Base-by-base conservation (phyloP, 495 filamentous ascomycete species). In the Tuber microsphaerosporum region DNA sequence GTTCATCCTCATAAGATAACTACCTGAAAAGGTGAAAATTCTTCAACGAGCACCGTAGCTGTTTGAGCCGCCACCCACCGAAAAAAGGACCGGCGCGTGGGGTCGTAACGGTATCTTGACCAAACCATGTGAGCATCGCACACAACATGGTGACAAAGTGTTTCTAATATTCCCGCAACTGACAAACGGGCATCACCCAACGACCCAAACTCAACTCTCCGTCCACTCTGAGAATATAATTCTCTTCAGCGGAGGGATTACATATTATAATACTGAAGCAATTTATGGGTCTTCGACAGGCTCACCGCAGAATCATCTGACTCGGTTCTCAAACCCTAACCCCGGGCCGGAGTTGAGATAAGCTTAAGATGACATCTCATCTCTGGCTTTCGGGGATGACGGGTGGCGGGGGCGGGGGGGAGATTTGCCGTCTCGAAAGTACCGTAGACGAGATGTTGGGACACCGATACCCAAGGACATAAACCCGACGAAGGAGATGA, bases 391-490 rank as follows among this genome's bases (percentile, higher is more conserved):
- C 56, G 56, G 56, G 56, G 56, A 19, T 65, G 26, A 65, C 14
- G 56, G 56, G 56, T 65, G 56, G 56, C 56, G 56, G 56, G 26
- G 26, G 56, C 56, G 56, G 56, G 56, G 56, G 56, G 56, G 31
- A 65, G 56, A 7, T 65, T 65, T 34, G 4, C 56, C 56, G 12
- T 16, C 56, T 31, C n/a, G 1, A 43, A 65, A 17, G 26, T 65
- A 31, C n/a, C n/a, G 56, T 10, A 31, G 31, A 61, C 56, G 56
- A 26, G 26, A 61, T 61, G n/a, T 61, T 61, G 56, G 26, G 56
- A 61, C 31, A 61, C 5, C 41, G 41, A 4, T 42, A 12, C 26
- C 56, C 26, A 61, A 31, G 9, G 5, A 14, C 4, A 9, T 56
- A 34, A 65, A 31, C 56, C 56, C 26, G 26, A 65, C 2, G 26